Conservation (phyloP, 768 basidiomycete genomes). For the Trametes gibbosa region DNA sequence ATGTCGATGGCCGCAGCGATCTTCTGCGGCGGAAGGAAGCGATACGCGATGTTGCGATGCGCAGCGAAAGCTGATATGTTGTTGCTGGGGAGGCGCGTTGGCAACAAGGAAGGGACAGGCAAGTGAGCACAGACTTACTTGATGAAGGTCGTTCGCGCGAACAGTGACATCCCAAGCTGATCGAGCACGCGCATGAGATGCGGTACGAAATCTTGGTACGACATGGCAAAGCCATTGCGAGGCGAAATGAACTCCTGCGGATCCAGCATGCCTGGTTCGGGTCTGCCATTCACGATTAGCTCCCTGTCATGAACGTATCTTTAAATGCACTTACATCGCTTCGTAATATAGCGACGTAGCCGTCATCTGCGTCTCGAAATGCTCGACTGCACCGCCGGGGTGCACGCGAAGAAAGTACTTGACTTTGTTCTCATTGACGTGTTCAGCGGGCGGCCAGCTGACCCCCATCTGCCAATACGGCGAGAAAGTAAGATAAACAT, state of each 20-base stretch:
- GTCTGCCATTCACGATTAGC: constrained; percentile 42
- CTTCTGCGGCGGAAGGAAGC: constrained; percentile 76
- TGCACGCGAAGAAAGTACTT: constrained; percentile 83
- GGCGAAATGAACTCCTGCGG: constrained; percentile 78
- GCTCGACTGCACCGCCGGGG: constrained; percentile 83
- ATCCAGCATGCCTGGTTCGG: constrained; percentile 73
- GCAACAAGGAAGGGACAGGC: background rate
- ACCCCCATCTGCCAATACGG: constrained; percentile 70
- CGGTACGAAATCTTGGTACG: constrained; percentile 74
- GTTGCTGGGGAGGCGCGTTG: constrained; percentile 44
- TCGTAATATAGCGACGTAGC: constrained; percentile 84
- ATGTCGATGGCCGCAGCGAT: constrained; percentile 88
- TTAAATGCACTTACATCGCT: constrained; percentile 56
- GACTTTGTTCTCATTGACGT: constrained; percentile 54
- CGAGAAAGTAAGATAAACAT: constrained; percentile 70
- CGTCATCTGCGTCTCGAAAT: constrained; percentile 80
- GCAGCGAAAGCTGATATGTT: constrained; percentile 70
- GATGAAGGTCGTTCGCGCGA: constrained; percentile 79
- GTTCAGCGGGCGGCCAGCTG: constrained; percentile 79
- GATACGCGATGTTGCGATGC: constrained; percentile 87
- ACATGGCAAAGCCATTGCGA: constrained; percentile 84
- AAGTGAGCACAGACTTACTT: constrained; percentile 47
- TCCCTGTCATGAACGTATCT: background rate
- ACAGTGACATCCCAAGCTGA: constrained; percentile 78
- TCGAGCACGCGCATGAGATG: constrained; percentile 83